A percentile compares a stretch with the other conserved stretches of the same genome.
phyloP scores from a whole-genome alignment of 2,329 filamentous ascomycete species.

The Fusarium protoensiforme region DNA sequence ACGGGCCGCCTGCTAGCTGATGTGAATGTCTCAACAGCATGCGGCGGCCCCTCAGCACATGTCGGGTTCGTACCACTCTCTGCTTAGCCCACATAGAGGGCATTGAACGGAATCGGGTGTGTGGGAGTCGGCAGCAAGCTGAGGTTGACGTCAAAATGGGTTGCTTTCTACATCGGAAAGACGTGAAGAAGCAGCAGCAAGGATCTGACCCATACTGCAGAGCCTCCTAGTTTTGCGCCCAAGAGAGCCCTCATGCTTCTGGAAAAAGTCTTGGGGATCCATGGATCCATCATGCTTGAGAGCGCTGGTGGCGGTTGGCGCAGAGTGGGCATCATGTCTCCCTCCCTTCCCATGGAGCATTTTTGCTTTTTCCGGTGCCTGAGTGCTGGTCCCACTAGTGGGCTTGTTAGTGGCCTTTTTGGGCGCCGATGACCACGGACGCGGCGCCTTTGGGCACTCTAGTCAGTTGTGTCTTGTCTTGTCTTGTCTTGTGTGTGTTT shows the following conservation, averaged over 20 bases:
- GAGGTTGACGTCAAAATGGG: not conserved
- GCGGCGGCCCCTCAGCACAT: conserved; percentile 9
- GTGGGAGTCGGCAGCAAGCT: conserved; percentile 5
- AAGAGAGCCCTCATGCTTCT: conserved; percentile 13
- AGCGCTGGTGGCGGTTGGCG: conserved; percentile 11
- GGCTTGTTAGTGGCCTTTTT: conserved; percentile 29
- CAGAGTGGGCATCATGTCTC: conserved; percentile 26
- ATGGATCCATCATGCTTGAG: conserved; percentile 15
- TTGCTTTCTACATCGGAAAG: not conserved
- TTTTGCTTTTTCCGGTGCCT: conserved; percentile 36
- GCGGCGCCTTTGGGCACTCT: conserved; percentile 3
- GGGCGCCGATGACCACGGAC: conserved; percentile 9
- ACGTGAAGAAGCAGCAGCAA: not conserved
- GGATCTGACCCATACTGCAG: not conserved
- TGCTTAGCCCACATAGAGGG: conserved; percentile 6
- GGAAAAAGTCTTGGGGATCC: conserved; percentile 20
- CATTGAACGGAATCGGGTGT: conserved; percentile 8
- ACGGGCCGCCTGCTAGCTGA: not conserved
- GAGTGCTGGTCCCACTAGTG: conserved; percentile 31
- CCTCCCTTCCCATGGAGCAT: conserved; percentile 23
- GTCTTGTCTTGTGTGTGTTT: conserved; percentile 4
- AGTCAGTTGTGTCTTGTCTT: conserved; percentile 19
- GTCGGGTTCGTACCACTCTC: conserved; percentile 18
- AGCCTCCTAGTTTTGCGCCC: not conserved
- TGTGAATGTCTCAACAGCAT: conserved; percentile 7